Evolutionary conservation across 2,329 filamentous ascomycete genomes (phyloP).

Genomic region (Dothidotthia symphoricarpi): DNA sequence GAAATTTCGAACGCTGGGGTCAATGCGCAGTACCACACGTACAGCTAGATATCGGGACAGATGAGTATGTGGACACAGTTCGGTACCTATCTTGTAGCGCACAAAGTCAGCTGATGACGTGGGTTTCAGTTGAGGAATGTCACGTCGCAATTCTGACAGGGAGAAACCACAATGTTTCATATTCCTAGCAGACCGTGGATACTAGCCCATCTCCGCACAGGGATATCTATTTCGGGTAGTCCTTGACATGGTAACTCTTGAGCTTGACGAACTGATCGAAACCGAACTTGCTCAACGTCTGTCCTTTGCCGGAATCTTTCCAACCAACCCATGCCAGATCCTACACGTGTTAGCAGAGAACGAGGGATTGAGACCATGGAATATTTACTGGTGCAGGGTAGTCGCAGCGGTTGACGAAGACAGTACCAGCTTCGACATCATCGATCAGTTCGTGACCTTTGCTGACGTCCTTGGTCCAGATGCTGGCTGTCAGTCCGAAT

Average conservation of each 20-base stretch:
- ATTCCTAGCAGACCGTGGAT: background rate
- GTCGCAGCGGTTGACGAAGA: conserved; percentile 94
- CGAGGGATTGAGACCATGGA: background rate
- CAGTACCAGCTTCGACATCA: conserved; percentile 84
- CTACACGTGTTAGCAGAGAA: conserved; percentile 46
- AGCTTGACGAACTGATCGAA: conserved; percentile 96
- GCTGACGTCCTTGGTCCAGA: conserved; percentile 87
- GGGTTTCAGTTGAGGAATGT: background rate
- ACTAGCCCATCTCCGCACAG: conserved; percentile 11
- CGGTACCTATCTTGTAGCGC: background rate
- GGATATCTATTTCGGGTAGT: conserved; percentile 58
- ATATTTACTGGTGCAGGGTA: conserved; percentile 81
- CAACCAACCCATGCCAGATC: conserved; percentile 96
- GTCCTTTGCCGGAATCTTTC: conserved; percentile 94
- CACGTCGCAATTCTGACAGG: conserved; percentile 3
- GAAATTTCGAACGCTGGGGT: no score
- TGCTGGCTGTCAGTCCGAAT: conserved; percentile 91
- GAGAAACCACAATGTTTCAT: conserved; percentile 16
- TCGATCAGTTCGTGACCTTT: conserved; percentile 75
- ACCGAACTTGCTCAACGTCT: conserved; percentile 83
- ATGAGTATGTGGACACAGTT: no score
- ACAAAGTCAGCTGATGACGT: conserved; percentile 18
- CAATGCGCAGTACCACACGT: no score
- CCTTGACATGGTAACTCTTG: conserved; percentile 93
- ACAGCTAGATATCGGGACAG: no score